Conservation (phyloP, 768 basidiomycete species). For the Roridomyces roridus region DNA sequence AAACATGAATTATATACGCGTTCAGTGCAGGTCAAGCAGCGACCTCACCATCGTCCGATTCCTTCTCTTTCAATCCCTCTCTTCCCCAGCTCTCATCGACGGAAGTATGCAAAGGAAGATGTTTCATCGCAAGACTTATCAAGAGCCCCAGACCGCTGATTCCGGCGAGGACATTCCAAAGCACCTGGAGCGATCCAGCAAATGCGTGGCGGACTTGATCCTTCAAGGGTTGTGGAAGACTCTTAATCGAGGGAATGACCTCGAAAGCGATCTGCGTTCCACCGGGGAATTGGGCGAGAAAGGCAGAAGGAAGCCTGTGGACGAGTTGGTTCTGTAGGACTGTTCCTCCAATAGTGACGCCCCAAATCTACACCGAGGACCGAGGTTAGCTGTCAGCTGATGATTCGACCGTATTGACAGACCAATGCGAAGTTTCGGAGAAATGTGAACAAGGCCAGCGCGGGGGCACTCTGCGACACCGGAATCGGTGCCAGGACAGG, state of each 20-base stretch:
- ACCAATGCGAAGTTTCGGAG: conserved; percentile 36
- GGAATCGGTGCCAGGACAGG: conserved; percentile 54
- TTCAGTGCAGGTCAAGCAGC: no score
- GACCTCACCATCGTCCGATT: no score
- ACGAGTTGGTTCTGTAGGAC: conserved; percentile 59
- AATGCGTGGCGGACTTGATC: conserved; percentile 45
- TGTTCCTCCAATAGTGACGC: conserved; percentile 54
- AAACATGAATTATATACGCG: no score
- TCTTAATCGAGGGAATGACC: conserved; percentile 47
- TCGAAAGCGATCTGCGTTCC: conserved; percentile 51
- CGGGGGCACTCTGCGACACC: conserved; percentile 45
- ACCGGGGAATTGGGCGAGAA: conserved; percentile 38
- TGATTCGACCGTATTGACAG: no score
- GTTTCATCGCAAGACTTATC: conserved; percentile 36
- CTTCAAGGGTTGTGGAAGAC: conserved; percentile 38
- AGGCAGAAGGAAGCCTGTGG: conserved; percentile 45
- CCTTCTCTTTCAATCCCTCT: conserved; percentile 15
- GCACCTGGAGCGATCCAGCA: conserved; percentile 36
- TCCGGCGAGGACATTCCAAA: conserved; percentile 48
- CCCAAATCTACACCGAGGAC: conserved; percentile 59
- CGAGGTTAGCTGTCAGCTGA: not conserved
- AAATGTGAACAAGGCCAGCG: conserved; percentile 51
- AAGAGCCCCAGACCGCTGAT: conserved; percentile 40
- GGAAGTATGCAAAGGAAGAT: conserved; percentile 33
- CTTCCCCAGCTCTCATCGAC: conserved; percentile 33